A percentile compares a stretch with the other conserved stretches of the same genome.
Conservation (phyloP, 2,329 filamentous ascomycete genomes). For the Arachnopeziza araneosa region DNA sequence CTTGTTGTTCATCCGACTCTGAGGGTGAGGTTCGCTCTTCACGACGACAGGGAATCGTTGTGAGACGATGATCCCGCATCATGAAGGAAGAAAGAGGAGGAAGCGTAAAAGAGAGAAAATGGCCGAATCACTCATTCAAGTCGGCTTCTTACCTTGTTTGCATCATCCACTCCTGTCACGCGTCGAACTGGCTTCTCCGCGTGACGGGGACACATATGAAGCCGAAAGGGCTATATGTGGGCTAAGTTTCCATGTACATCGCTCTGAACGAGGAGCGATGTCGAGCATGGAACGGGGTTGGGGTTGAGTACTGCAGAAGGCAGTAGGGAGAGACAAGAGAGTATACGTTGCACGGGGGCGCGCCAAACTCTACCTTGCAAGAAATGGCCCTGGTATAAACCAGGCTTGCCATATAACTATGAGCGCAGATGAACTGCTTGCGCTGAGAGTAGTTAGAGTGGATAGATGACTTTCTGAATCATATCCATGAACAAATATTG, state of each 20-base stretch:
- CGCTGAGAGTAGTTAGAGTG: conserved; percentile 3
- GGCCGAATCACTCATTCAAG: conserved; percentile 23
- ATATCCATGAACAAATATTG: not conserved
- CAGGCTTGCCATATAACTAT: conserved; percentile 6
- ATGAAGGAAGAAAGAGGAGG: conserved; percentile 4
- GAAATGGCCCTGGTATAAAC: conserved; percentile 5
- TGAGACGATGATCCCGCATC: conserved; percentile 32
- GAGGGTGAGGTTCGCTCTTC: conserved; percentile 50
- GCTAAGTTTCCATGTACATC: not conserved
- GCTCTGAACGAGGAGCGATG: conserved; percentile 12
- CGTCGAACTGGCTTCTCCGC: conserved; percentile 16
- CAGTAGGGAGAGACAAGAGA: conserved; percentile 6
- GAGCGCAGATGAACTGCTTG: conserved; percentile 4
- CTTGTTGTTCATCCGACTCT: conserved; percentile 59
- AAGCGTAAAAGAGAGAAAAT: conserved; percentile 13
- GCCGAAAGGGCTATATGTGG: conserved; percentile 27
- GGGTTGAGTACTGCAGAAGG: conserved; percentile 15
- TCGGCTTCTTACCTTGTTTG: conserved; percentile 23
- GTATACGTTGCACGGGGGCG: conserved; percentile 12
- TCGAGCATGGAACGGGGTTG: conserved; percentile 16
- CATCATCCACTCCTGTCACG: conserved; percentile 17
- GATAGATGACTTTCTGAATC: conserved; percentile 13
- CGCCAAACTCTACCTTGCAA: conserved; percentile 2
- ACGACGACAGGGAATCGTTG: conserved; percentile 60
- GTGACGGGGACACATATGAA: conserved; percentile 19